phyloP scores from a whole-genome alignment of 1,139 yeast genomes.

The Scheffersomyces parashehatae region DNA sequence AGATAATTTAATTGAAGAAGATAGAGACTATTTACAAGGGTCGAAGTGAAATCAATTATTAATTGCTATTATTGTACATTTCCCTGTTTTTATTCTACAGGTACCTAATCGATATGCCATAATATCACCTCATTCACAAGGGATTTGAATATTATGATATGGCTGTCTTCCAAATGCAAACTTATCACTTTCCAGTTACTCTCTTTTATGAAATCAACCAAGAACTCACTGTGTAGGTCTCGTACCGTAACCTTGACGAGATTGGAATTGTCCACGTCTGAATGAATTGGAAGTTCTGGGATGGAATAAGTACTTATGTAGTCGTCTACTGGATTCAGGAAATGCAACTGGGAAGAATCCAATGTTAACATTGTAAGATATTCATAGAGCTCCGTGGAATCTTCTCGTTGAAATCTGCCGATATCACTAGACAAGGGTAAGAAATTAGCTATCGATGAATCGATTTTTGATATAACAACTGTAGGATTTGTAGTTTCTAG shows the following conservation, averaged over 20 bases:
- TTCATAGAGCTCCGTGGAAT: conserved; percentile 16
- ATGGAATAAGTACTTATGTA: conserved; percentile 15
- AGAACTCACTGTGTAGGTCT: background rate
- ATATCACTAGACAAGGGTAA: background rate
- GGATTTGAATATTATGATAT: background rate
- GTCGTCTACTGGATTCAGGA: conserved; percentile 9
- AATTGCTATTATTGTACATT: too few relatives aligned
- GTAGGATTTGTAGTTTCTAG: background rate
- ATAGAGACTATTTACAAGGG: too few relatives aligned
- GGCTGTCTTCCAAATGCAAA: background rate
- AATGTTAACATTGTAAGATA: conserved; percentile 17
- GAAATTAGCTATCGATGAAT: background rate
- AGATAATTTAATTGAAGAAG: too few relatives aligned
- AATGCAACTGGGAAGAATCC: conserved; percentile 15
- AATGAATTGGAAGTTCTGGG: conserved; percentile 8
- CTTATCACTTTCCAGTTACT: background rate
- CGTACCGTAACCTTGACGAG: background rate
- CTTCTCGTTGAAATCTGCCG: background rate
- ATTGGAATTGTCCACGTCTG: conserved; percentile 2
- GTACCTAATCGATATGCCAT: too few relatives aligned
- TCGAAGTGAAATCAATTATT: too few relatives aligned
- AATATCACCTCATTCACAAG: too few relatives aligned
- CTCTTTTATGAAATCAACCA: background rate
- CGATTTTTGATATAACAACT: background rate
- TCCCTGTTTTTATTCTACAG: too few relatives aligned